Percentiles rank a stretch among this genome's conserved stretches.
Evolutionary conservation across 2,329 filamentous ascomycete species (phyloP).

Genomic region (Trichoderma guizhouense): DNA sequence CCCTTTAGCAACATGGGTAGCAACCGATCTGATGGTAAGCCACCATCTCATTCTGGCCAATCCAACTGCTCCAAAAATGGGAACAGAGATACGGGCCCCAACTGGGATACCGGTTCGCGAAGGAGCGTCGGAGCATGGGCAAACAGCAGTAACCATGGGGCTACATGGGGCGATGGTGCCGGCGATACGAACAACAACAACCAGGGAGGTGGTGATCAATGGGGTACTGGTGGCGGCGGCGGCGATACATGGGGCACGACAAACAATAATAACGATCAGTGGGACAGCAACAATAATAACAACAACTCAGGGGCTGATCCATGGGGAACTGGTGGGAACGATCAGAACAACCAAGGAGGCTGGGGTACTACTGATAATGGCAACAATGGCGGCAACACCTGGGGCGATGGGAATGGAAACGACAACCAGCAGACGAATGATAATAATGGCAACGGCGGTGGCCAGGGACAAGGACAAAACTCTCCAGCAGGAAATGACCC

Average conservation of each 20-base stretch:
- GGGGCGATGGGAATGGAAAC: neutral
- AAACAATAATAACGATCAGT: neutral
- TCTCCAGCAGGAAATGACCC: neutral
- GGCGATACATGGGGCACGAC: neutral
- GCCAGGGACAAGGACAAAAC: constrained; percentile 22
- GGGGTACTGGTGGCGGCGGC: neutral
- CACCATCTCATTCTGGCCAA: neutral
- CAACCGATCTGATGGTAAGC: constrained; percentile 10
- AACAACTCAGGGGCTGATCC: neutral
- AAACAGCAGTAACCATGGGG: constrained; percentile 3
- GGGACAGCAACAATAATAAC: neutral
- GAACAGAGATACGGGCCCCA: neutral
- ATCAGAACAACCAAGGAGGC: neutral
- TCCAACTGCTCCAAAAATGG: constrained; percentile 13
- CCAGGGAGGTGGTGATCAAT: neutral
- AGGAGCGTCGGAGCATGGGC: constrained; percentile 10
- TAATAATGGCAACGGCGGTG: constrained; percentile 6
- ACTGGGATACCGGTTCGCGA: neutral
- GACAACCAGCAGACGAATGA: neutral
- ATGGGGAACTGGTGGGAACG: neutral
- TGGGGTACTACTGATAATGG: neutral
- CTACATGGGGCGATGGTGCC: neutral
- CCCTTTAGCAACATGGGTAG: constrained; percentile 23
- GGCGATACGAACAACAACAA: constrained; percentile 3
- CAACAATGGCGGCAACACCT: neutral